Evolutionary conservation across 805 yeast species (phyloP).

Genomic region (Yamadazyma takamatsuzukensis): DNA sequence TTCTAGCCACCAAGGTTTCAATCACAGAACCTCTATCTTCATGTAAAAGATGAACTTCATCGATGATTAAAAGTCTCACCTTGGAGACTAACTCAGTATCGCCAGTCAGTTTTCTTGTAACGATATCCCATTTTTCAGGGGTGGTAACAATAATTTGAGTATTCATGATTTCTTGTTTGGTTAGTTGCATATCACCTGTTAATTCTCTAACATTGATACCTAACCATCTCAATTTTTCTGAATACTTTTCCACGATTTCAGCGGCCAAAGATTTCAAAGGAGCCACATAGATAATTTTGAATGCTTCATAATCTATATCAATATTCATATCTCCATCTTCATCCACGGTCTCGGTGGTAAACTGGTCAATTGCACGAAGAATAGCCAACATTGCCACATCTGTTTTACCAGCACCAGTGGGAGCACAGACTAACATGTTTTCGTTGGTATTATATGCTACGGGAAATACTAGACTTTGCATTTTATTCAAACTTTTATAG

Average conservation of each 20-base stretch:
- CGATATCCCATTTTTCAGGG: slow-evolving; percentile 98
- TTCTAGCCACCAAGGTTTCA: slow-evolving; percentile 91
- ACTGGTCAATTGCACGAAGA: slow-evolving; percentile 74
- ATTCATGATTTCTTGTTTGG: slow-evolving; percentile 68
- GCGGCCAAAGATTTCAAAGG: slow-evolving; percentile 96
- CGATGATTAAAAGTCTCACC: slow-evolving; percentile 83
- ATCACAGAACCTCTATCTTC: slow-evolving; percentile 98
- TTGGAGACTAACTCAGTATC: slow-evolving; percentile 81
- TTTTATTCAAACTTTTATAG: slow-evolving; percentile 73
- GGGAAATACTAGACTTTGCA: slow-evolving; percentile 88
- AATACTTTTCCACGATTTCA: slow-evolving; percentile 89
- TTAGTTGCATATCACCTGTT: slow-evolving; percentile 84
- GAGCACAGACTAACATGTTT: slow-evolving; percentile 94
- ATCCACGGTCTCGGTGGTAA: slow-evolving; percentile 50
- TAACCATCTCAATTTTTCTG: slow-evolving; percentile 73
- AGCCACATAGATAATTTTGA: slow-evolving; percentile 87
- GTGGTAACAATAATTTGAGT: slow-evolving; percentile 89
- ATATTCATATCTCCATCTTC: slow-evolving; percentile 42
- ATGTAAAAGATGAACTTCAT: slow-evolving; percentile 93
- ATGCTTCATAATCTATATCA: slow-evolving; percentile 75
- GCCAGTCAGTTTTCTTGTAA: slow-evolving; percentile 88
- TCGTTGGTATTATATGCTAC: slow-evolving; percentile 92
- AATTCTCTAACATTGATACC: slow-evolving; percentile 85
- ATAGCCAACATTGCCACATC: slow-evolving; percentile 85
- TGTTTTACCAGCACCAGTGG: slow-evolving; percentile 97